phyloP scores from a whole-genome alignment of 2,329 filamentous ascomycete species.

The Verticillium klebahnii region DNA sequence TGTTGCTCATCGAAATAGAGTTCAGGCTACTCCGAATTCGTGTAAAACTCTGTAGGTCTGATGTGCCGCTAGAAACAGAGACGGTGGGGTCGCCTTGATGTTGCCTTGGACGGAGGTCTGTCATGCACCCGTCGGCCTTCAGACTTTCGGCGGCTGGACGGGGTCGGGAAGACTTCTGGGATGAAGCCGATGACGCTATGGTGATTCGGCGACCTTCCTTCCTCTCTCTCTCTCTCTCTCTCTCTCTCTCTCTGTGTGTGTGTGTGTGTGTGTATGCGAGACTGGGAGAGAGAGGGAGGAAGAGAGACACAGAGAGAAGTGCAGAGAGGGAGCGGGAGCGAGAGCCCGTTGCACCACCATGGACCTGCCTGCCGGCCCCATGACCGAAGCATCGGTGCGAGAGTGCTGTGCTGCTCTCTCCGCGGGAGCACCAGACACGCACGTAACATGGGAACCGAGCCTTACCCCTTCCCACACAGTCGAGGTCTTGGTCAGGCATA shows the following conservation, averaged over 20 bases:
- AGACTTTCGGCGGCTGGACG: background rate
- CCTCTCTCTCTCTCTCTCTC: no score
- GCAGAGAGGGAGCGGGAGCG: no score
- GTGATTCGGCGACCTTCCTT: background rate
- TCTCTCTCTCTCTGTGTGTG: no score
- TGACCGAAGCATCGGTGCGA: background rate
- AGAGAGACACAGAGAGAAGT: no score
- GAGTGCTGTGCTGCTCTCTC: background rate
- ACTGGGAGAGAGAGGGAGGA: no score
- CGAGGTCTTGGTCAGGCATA: no score
- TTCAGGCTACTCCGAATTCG: slow-evolving; percentile 7
- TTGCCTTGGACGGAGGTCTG: background rate
- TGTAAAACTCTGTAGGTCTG: slow-evolving; percentile 4
- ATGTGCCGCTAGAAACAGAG: background rate
- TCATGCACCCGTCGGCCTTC: background rate
- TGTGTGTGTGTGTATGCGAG: no score
- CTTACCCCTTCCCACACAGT: no score
- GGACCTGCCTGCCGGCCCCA: no score
- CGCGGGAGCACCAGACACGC: no score
- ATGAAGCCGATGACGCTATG: background rate
- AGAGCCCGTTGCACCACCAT: no score
- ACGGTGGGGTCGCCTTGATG: background rate
- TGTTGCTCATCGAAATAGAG: slow-evolving; percentile 2
- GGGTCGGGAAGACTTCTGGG: background rate
- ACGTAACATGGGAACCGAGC: no score